Evolutionary conservation across 129 eudicot species (phyloP), one percentile per base, ranked within the genome.

Genomic region (Flaveria brownii): DNA sequence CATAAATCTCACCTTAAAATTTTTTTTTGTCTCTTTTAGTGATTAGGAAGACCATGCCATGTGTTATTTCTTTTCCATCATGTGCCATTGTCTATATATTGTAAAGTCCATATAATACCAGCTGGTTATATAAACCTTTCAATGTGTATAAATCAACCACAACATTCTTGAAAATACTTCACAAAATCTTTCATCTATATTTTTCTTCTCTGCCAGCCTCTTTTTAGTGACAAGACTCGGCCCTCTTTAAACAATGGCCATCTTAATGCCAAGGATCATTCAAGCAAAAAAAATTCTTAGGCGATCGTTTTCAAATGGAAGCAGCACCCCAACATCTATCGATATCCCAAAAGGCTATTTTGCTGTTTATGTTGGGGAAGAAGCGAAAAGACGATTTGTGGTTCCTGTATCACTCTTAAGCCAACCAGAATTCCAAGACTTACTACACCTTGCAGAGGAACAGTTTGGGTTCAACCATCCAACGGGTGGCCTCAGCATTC

Each of bases 401-500:
- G 61, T 55, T 17, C 12, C 61, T 18, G 25, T 55, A 18, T 55
- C 25, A n/a, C 23, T 55, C 61, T 55, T 55, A 55, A n/a, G 22
- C 61, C 61, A 55, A 55, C 61, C 61, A 17, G 25, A 9, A 55
- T 55, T 55, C 6, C 61, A 55, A 55, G 61, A 55, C 8, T 55
- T 55, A 18, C 61, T 55, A n/a, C 61, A 55, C 26, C 2, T 55
- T 3, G 13, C 61, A 17, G 61, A 17, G 26, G 61, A 55, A 55
- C 11, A 55, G 25, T 55, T 55, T 17, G 26, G 61, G 61, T 55
- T 15, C 61, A 55, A 55, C 61, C 61, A 55, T 55, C 61, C 26
- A 55, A 55, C 18, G 61, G 61, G 61, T 55, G 26, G 61, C 61
- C 61, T 55, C 61, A 55, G 25, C 25, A 55, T 55, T 55, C 61